Evolutionary conservation across 257 asterid genomes (phyloP), one percentile per base, ranked within the genome.

Genomic region (Eustoma russellianum): DNA sequence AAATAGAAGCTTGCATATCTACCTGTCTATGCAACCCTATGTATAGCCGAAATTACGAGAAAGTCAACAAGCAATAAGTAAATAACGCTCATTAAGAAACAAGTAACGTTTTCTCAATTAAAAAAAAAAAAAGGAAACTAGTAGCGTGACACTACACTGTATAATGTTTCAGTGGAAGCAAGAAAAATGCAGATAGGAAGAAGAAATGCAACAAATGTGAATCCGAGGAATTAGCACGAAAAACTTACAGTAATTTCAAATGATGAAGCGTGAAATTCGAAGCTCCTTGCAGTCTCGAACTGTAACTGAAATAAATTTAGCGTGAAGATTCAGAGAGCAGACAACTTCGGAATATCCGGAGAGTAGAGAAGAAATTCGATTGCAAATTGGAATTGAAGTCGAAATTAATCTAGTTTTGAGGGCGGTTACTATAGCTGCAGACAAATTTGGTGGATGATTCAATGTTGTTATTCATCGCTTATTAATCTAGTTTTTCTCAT

Each of bases 1-100:
- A 65, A 2, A 71, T 59, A 16, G 83, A 76, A 44, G 80, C 80
- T 79, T 81, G 85, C 96, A 87, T 87, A 70, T 59, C 55, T 56
- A 59, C 67, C 67, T 72, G 77, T 63, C 74, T 67, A 72, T 41
- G 40, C 67, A 49, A 60, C 17, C 43, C 55, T 56, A 30, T 45
- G 43, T 15, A 15, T 24, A 16, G 44, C 4, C 35, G 1, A 40
- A 47, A 5, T 24, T 4, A 24, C 41, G 48, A 41, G 63, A 74
- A 67, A 72, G 79, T 68, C 77, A 74, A 77, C 62, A 51, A 11
- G 12, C 54, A 45, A 41, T 52, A 59, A 63, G 60, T 56, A 52
- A 55, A 2, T 13, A 13, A 19, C 45, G 28, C 60, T 18, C 53
- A 57, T 35, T 33, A 12, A 46, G 55, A 46, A 16, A n/a, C 5